Evolutionary conservation across 352 stramenopile species (phyloP).

Genomic region (Pelagophyceae sp.): DNA sequence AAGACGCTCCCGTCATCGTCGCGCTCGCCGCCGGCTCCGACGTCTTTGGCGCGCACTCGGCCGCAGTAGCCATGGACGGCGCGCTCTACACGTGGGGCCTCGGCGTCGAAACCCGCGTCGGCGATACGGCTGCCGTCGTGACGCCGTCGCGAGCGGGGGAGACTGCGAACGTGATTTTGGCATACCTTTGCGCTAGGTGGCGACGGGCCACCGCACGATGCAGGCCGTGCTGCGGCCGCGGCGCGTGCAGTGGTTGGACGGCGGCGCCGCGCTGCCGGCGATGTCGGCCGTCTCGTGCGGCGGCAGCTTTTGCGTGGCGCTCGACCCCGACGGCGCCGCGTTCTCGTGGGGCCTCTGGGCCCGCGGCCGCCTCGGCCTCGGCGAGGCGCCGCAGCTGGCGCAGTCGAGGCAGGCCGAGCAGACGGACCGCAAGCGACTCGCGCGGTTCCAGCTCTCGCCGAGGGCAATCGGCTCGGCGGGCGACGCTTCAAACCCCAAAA

Average conservation of each 20-base stretch:
- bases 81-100: background rate
- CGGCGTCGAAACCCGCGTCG: background rate
- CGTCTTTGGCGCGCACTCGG: constrained; percentile 8
- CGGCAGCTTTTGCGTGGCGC: background rate
- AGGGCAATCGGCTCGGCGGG: background rate
- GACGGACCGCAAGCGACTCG: background rate
- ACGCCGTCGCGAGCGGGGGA: too few species aligned
- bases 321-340: background rate
- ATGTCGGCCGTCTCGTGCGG: background rate
- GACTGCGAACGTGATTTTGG: too few species aligned
- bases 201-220: background rate
- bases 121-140: too few species aligned
- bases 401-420: background rate
- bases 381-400: background rate
- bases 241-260: background rate
- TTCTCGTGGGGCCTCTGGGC: constrained; percentile 4
- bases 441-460: background rate
- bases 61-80: background rate
- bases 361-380: background rate
- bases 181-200: background rate
- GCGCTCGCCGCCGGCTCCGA: background rate
- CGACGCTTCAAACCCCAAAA: background rate
- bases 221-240: background rate
- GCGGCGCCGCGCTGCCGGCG: background rate
- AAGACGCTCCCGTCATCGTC: background rate